Evolutionary conservation across 1,284 basidiomycete genomes (phyloP).

Genomic region (Tranzscheliella williamsii): DNA sequence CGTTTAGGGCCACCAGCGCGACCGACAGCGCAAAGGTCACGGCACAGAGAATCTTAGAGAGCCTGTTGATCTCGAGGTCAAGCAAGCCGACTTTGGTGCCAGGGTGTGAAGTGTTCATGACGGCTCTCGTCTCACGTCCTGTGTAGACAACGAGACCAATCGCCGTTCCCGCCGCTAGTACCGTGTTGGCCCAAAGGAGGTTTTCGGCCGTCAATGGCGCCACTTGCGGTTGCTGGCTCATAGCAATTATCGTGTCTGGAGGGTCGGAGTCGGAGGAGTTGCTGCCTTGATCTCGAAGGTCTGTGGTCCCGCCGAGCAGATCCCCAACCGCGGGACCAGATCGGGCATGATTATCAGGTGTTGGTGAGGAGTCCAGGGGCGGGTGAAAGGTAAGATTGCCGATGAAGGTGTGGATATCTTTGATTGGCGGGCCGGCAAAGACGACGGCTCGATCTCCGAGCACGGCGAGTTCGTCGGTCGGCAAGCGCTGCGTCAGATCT

Average conservation of each 20-base stretch:
- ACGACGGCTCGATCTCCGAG: constrained; percentile 61
- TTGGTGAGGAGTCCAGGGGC: constrained; percentile 12
- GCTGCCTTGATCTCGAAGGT: background rate
- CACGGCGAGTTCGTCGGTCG: constrained; percentile 69
- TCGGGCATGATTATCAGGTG: constrained; percentile 8
- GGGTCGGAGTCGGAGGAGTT: constrained; percentile 17
- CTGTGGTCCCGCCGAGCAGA: constrained; percentile 6
- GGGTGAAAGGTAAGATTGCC: constrained; percentile 83
- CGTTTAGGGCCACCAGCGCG: constrained; percentile 89
- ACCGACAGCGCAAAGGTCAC: constrained; percentile 91
- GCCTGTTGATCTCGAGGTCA: constrained; percentile 90
- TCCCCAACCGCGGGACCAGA: constrained; percentile 62
- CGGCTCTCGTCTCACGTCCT: constrained; percentile 89
- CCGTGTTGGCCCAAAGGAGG: constrained; percentile 95
- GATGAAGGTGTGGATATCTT: constrained; percentile 94
- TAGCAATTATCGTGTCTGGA: constrained; percentile 60
- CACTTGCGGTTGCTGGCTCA: constrained; percentile 51
- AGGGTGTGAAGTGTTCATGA: constrained; percentile 99
- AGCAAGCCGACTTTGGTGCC: constrained; percentile 90
- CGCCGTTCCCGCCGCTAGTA: constrained; percentile 89
- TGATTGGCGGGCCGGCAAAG: constrained; percentile 86
- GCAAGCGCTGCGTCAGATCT: constrained; percentile 76
- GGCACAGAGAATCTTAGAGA: constrained; percentile 94
- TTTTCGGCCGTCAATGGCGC: constrained; percentile 76
- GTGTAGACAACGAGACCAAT: constrained; percentile 93